A percentile compares a stretch with the other conserved stretches of the same genome.
phyloP scores from a whole-genome alignment of 768 basidiomycete genomes.

The Clavaria fumosa region DNA sequence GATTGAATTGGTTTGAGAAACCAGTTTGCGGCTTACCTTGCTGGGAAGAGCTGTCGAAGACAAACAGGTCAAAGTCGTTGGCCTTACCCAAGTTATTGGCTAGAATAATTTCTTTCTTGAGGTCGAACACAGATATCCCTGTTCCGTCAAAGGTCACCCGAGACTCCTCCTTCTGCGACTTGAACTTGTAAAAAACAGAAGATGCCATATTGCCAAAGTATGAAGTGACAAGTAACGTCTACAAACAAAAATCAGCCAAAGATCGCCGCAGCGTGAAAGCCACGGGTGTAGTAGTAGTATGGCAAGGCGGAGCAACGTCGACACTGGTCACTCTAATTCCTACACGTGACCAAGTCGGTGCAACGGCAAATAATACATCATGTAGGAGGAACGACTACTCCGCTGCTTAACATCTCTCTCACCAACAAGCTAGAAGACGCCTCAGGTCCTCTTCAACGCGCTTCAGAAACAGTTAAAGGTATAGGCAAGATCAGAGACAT shows the following conservation, averaged over 20 bases:
- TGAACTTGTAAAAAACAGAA: slow-evolving; percentile 97
- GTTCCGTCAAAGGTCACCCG: slow-evolving; percentile 96
- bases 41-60: slow-evolving; percentile 71
- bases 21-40: slow-evolving; percentile 71
- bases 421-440: too few relatives aligned
- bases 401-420: too few relatives aligned
- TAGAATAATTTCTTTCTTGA: slow-evolving; percentile 96
- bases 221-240: slow-evolving; percentile 6
- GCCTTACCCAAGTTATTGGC: slow-evolving; percentile 94
- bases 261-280: too few relatives aligned
- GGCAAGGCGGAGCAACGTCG: too few relatives aligned
- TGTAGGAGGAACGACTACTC: too few relatives aligned
- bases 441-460: too few relatives aligned
- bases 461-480: slow-evolving; percentile 6
- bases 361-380: too few relatives aligned
- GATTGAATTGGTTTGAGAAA: too few relatives aligned
- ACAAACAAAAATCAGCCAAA: too few relatives aligned
- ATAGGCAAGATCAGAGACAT: slow-evolving; percentile 17
- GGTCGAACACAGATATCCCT: slow-evolving; percentile 95
- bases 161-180: slow-evolving; percentile 86
- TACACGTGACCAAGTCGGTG: too few relatives aligned
- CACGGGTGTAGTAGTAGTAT: too few relatives aligned
- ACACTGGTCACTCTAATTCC: too few relatives aligned
- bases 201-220: slow-evolving; percentile 47
- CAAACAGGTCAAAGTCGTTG: slow-evolving; percentile 87